phyloP scores from a whole-genome alignment of 306 rosid genomes.

The Quercus aquifolioides region DNA sequence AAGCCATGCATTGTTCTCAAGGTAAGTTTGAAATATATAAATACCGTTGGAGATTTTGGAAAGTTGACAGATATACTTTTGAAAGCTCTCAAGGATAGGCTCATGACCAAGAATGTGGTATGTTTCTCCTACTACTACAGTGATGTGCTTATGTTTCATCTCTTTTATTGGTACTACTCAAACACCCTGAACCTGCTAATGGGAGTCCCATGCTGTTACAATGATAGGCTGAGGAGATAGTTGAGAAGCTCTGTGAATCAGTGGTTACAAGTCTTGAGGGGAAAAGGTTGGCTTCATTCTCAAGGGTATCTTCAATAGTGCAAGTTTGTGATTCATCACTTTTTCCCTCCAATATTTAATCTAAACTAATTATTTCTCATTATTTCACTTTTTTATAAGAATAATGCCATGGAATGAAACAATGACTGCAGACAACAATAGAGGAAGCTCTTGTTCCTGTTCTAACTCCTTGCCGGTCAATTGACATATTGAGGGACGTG shows the following conservation, averaged over 20 bases:
- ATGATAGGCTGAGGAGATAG: constrained; percentile 91
- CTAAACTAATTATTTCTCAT: not conserved
- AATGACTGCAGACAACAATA: constrained; percentile 63
- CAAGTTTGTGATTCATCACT: constrained; percentile 47
- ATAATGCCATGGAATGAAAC: constrained; percentile 14
- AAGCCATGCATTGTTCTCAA: not conserved
- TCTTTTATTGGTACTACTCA: constrained; percentile 1
- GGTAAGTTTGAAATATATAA: too few relatives aligned
- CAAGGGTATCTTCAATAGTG: constrained; percentile 92
- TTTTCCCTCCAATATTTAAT: constrained; percentile 3
- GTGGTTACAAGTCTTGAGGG: constrained; percentile 98
- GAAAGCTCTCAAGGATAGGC: constrained; percentile 85
- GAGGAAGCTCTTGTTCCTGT: constrained; percentile 92
- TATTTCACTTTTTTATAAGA: not conserved
- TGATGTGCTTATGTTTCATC: constrained; percentile 1
- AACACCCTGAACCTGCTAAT: constrained; percentile 9
- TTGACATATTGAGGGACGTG: constrained; percentile 91
- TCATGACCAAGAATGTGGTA: constrained; percentile 99
- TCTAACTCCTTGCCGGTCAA: constrained; percentile 86
- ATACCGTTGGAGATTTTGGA: not conserved
- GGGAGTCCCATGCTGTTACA: constrained; percentile 19
- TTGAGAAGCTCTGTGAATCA: constrained; percentile 94
- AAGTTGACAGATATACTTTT: not conserved
- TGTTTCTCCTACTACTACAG: constrained; percentile 22
- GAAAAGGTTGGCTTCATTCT: constrained; percentile 85